These are phyloP conservation scores for Clonostachys sp. DNA, from an alignment of 2,329 filamentous ascomycete species.

Conservation along the genomic window DNA sequence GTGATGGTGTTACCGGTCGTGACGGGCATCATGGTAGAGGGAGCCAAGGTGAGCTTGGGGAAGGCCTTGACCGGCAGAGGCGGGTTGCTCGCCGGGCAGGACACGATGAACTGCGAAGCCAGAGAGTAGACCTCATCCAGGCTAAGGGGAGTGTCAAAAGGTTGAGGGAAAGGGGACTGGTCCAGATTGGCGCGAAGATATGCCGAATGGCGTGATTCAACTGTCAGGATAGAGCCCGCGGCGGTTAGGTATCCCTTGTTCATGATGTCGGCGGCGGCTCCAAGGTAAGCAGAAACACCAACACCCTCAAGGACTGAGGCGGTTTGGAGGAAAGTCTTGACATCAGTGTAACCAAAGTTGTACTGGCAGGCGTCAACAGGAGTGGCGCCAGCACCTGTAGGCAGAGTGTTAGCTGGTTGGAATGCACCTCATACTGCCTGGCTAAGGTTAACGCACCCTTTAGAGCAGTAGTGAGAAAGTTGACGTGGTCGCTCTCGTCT, in stretches of 20 bases:
- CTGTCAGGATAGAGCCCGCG: slow-evolving; percentile 58
- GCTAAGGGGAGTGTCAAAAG: slow-evolving; percentile 55
- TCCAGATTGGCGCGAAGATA: slow-evolving; percentile 48
- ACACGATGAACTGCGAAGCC: slow-evolving; percentile 56
- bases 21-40: slow-evolving; percentile 8
- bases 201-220: slow-evolving; percentile 60
- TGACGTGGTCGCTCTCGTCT: slow-evolving; percentile 54
- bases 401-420: neutral
- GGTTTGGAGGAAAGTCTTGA: slow-evolving; percentile 54
- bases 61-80: slow-evolving; percentile 57
- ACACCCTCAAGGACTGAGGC: slow-evolving; percentile 62
- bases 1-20: slow-evolving; percentile 16
- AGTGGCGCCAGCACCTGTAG: slow-evolving; percentile 27
- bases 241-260: slow-evolving; percentile 52
- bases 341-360: slow-evolving; percentile 55
- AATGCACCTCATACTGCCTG: neutral
- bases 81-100: slow-evolving; percentile 50
- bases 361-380: slow-evolving; percentile 53
- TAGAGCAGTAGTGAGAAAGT: slow-evolving; percentile 44
- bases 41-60: slow-evolving; percentile 34
- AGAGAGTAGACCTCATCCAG: slow-evolving; percentile 60
- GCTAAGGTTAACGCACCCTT: slow-evolving; percentile 5
- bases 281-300: slow-evolving; percentile 60
- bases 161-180: slow-evolving; percentile 48
- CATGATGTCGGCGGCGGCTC: slow-evolving; percentile 55